Conservation (phyloP, 2,329 filamentous ascomycete genomes). For the Xylogone sp. region DNA sequence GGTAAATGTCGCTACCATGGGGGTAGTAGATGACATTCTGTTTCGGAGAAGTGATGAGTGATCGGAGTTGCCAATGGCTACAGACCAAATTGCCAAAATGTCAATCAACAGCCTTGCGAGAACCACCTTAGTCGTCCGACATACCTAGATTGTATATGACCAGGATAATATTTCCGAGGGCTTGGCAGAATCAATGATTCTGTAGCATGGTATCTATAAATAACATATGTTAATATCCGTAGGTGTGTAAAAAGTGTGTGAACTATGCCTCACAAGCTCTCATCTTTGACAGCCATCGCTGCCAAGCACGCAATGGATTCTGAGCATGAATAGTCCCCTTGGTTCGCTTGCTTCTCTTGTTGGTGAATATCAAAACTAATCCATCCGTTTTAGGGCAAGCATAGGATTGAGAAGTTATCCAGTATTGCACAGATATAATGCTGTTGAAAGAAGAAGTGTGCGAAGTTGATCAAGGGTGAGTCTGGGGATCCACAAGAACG, state of each 20-base stretch:
- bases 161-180: constrained; percentile 64
- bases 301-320: constrained; percentile 22
- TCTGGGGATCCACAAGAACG: neutral
- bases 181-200: constrained; percentile 58
- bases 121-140: constrained; percentile 26
- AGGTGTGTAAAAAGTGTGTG: neutral
- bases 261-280: constrained; percentile 43
- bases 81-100: neutral
- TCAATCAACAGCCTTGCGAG: neutral
- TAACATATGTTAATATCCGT: neutral
- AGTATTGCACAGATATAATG: neutral
- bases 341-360: neutral
- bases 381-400: too few species aligned
- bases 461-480: neutral
- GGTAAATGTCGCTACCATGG: constrained; percentile 66
- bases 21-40: constrained; percentile 82
- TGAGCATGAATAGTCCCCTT: constrained; percentile 25
- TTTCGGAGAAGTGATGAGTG: constrained; percentile 79
- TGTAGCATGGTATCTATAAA: constrained; percentile 57
- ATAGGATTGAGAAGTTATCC: too few species aligned
- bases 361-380: too few species aligned
- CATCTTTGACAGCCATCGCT: constrained; percentile 53
- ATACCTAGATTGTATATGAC: constrained; percentile 62
- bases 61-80: constrained; percentile 85
- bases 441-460: neutral